Evolutionary conservation across 2,329 filamentous ascomycete species (phyloP).

Genomic region (Xylariales sp.): DNA sequence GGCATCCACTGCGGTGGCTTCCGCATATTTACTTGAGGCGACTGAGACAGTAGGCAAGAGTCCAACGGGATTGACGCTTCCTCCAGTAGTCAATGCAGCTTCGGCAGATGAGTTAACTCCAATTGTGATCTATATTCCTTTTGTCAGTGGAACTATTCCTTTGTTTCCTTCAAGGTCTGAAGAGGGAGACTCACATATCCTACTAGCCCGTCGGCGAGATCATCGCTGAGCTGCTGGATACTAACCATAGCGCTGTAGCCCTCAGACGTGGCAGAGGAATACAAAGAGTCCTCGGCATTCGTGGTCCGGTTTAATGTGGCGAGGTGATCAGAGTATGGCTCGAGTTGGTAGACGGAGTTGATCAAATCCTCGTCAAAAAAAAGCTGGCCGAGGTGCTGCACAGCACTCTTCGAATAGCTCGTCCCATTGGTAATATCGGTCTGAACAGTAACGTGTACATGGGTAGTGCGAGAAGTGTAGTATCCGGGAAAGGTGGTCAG

Average conservation of each 20-base stretch:
- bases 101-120: constrained; percentile 4
- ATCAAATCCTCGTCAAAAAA: constrained; percentile 4
- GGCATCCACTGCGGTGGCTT: constrained; percentile 1
- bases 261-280: neutral
- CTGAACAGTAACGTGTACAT: constrained; percentile 4
- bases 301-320: constrained; percentile 1
- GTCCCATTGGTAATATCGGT: constrained; percentile 5
- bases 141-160: neutral
- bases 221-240: neutral
- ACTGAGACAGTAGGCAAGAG: constrained; percentile 4
- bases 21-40: constrained; percentile 1
- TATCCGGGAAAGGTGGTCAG: constrained; percentile 4
- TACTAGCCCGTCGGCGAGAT: neutral
- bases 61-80: constrained; percentile 1
- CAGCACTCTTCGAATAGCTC: constrained; percentile 1
- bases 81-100: neutral
- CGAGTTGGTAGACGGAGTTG: constrained; percentile 2
- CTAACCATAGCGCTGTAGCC: constrained; percentile 4
- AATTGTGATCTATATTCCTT: constrained; percentile 2
- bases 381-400: constrained; percentile 4
- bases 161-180: neutral
- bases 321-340: constrained; percentile 2
- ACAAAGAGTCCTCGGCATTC: constrained; percentile 2
- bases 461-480: constrained; percentile 2
- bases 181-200: constrained; percentile 2